These are phyloP conservation scores for Stachybotrys chartarum DNA, from an alignment of 2,329 filamentous ascomycete genomes.

Conservation along the genomic window DNA sequence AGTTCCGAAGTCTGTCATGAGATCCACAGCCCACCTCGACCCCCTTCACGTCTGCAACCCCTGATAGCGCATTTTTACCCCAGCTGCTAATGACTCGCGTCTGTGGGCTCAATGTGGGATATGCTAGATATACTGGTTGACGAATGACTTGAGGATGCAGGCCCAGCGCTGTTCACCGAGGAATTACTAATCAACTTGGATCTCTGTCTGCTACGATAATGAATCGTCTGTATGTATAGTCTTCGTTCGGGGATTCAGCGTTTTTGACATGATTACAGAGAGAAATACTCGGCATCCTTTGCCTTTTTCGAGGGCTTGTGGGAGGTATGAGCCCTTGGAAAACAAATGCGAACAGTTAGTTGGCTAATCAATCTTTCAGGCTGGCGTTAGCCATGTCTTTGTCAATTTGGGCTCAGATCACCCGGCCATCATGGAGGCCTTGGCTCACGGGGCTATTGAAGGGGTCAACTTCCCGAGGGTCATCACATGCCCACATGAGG, in stretches of 20 bases:
- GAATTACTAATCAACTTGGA: too few species aligned
- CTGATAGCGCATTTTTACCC: too few species aligned
- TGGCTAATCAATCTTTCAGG: slow-evolving; percentile 12
- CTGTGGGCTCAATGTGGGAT: too few species aligned
- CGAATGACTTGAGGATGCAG: neutral
- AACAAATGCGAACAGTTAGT: too few species aligned
- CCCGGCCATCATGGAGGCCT: slow-evolving; percentile 70
- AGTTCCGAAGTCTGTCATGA: neutral
- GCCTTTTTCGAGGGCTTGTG: slow-evolving; percentile 75
- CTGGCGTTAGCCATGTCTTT: slow-evolving; percentile 48
- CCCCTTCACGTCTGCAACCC: too few species aligned
- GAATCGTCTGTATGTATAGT: neutral
- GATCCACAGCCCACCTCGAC: too few species aligned
- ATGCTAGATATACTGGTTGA: neutral
- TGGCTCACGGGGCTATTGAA: slow-evolving; percentile 59
- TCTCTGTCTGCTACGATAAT: too few species aligned
- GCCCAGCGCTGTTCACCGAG: too few species aligned
- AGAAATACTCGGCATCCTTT: slow-evolving; percentile 61
- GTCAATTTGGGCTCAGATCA: slow-evolving; percentile 64
- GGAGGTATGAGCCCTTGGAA: slow-evolving; percentile 41
- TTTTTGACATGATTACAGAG: neutral
- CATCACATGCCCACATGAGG: slow-evolving; percentile 72
- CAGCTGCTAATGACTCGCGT: too few species aligned
- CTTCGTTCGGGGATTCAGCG: neutral
- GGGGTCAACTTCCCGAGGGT: slow-evolving; percentile 53